Evolutionary conservation across 1,139 yeast genomes (phyloP), one percentile per base, ranked within the genome.

Genomic region (Taiozyma sp.): DNA sequence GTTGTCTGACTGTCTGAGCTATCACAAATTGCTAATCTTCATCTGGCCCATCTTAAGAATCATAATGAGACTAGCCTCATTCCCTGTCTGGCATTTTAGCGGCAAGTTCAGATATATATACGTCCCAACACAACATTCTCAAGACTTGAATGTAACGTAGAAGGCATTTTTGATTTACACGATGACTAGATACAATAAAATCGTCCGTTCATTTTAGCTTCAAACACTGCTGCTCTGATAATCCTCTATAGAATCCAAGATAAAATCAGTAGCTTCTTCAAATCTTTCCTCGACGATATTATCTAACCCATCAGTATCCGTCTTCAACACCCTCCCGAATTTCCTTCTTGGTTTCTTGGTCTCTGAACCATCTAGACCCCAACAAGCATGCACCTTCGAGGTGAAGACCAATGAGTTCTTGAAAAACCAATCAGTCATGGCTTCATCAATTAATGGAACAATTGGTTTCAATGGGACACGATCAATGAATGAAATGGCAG

Each of bases 401-500:
- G 97, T 81, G 66, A 91, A 90, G 1, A 93, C 79, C 29, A 91
- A 79, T 1, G 97, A 88, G 60, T 88, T 87, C 57, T 84, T 84
- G 69, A 84, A 90, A 66, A 83, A 93, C 97, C 98, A 91, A 61
- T 90, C 97, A 21, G 88, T 80, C 72, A 88, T 78, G 30, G 87
- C 80, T 67, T 93, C 98, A 67, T 91, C 97, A 68, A 90, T 83
- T 39, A 88, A 77, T 8, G 97, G 93, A 9, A 87, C 87, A 50
- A 91, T 77, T 0, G 96, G 83, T 60, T 87, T 82, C 60, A 91
- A 71, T 21, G 77, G 75, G 2, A 84, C 76, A 49, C 83, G 75
- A 56, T 84, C 89, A 28, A 85, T 73, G 63, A 85, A 88, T 46
- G 83, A 82, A 37, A 90, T 79, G 1, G 90, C 79, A 11, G 95